Evolutionary conservation across 2,329 filamentous ascomycete genomes (phyloP).

Genomic region (Fusarium beomiforme): DNA sequence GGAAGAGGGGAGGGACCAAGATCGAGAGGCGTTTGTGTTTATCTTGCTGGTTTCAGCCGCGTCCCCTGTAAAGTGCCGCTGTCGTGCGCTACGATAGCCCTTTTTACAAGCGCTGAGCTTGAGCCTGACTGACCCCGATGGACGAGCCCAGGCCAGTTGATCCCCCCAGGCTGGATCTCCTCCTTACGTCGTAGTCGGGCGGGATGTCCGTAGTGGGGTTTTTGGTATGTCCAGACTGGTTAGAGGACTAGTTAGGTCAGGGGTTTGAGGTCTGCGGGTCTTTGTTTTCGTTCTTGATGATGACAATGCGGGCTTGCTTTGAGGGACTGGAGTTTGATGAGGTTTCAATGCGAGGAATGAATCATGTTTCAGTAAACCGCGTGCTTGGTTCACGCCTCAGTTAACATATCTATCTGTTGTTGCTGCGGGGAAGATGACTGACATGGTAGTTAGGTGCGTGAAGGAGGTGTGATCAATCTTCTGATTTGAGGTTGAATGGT

Average conservation of each 20-base stretch:
- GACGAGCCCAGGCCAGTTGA: conserved; percentile 27
- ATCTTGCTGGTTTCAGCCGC: conserved; percentile 33
- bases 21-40: conserved; percentile 28
- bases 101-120: conserved; percentile 5
- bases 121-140: neutral
- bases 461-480: conserved; percentile 14
- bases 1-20: neutral
- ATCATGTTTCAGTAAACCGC: conserved; percentile 28
- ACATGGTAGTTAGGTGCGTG: conserved; percentile 4
- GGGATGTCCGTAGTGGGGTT: conserved; percentile 35
- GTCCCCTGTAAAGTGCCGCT: conserved; percentile 19
- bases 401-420: neutral
- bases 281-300: conserved; percentile 5
- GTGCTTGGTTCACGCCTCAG: conserved; percentile 16
- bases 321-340: neutral
- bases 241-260: conserved; percentile 31
- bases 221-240: conserved; percentile 21
- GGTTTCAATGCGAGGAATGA: conserved; percentile 22
- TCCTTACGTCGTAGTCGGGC: conserved; percentile 27
- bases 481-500: conserved; percentile 14
- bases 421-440: conserved; percentile 30
- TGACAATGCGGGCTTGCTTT: neutral
- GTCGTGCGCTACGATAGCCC: conserved; percentile 14
- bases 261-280: conserved; percentile 29
- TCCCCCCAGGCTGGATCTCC: conserved; percentile 24